Base-by-base conservation (phyloP, 2,329 filamentous ascomycete species). In the Beauveria sp. region DNA sequence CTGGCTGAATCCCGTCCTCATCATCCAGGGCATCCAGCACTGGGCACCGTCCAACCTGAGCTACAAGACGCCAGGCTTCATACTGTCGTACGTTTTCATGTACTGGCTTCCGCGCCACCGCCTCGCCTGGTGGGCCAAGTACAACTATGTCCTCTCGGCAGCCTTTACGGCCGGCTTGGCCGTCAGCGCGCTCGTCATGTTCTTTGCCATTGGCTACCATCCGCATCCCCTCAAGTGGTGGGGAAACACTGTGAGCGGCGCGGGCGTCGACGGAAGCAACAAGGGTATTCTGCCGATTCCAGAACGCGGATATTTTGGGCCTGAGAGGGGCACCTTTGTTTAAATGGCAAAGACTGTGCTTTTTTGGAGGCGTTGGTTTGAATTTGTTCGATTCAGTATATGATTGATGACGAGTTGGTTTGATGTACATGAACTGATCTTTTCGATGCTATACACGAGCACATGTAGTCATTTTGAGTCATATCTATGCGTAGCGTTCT, bases 61-160 rank as follows among this genome's bases (percentile, higher is more conserved):
- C 14, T 78, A 77, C 70, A 76, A 75, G 66, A 77, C 75, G 20
- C 73, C 73, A 0, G 75, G 75, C 26, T 70, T 79, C 62, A 72
- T 76, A 18, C 64, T 78, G 41, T 70, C 70, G 1, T 75, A 71
- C 56, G 64, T 77, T 59, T 78, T 78, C 70, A 77, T 77, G 76
- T 75, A 75, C 64, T 73, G 69, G 69, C 63, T 77, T 16, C 73
- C 72, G 1, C 66, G 73, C 16, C 70, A 73, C 59, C 67, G 70
- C 14, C 64, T 75, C 53, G 75, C 75, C 1, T 78, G 75, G 75
- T 79, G 75, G 75, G 70, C 75, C 51, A 75, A 79, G 70, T 80
- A 79, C 68, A 78, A 78, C 66, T 79, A 78, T 64, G 72, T 77
- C 3, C 67, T 79, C 3, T 77, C 74, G 10, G 74, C 77, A 0